Percentiles rank a stretch among this genome's conserved stretches.
These are phyloP conservation scores for Cladosporium phlei DNA, from an alignment of 2,329 filamentous ascomycete genomes.

Conservation along the genomic window DNA sequence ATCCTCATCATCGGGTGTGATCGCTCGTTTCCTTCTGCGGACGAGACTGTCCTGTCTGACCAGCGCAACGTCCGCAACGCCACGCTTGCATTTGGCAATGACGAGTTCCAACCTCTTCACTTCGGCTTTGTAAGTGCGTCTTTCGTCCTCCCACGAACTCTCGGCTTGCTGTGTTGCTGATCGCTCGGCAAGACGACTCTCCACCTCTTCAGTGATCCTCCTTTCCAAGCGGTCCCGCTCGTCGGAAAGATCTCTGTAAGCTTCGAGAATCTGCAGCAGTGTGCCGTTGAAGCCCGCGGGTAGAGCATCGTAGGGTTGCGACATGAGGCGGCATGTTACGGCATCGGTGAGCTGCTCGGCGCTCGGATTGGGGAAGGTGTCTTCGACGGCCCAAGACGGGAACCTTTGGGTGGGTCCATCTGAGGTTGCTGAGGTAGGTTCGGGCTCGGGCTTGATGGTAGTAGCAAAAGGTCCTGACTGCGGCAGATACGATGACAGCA, in stretches of 20 bases:
- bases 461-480: conserved; percentile 23
- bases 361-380: conserved; percentile 25
- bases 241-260: conserved; percentile 34
- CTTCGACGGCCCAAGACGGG: conserved; percentile 25
- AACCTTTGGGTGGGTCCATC: conserved; percentile 21
- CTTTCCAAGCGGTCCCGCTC: conserved; percentile 31
- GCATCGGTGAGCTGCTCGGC: conserved; percentile 27
- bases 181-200: conserved; percentile 19
- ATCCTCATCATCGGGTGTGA: conserved; percentile 15
- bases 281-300: conserved; percentile 33
- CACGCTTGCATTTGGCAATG: conserved; percentile 38
- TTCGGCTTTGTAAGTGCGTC: conserved; percentile 36
- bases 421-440: conserved; percentile 18
- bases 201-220: conserved; percentile 27
- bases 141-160: conserved; percentile 31
- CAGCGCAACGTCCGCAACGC: conserved; percentile 38
- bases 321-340: conserved; percentile 29
- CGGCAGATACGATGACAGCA: conserved; percentile 38
- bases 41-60: conserved; percentile 40
- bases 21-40: conserved; percentile 24
- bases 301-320: conserved; percentile 26
- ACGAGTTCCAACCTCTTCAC: conserved; percentile 42
- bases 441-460: conserved; percentile 15
- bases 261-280: conserved; percentile 41
- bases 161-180: conserved; percentile 28